Evolutionary conservation across 2,329 filamentous ascomycete species (phyloP).

Genomic region (Ceratocystis harringtonii): DNA sequence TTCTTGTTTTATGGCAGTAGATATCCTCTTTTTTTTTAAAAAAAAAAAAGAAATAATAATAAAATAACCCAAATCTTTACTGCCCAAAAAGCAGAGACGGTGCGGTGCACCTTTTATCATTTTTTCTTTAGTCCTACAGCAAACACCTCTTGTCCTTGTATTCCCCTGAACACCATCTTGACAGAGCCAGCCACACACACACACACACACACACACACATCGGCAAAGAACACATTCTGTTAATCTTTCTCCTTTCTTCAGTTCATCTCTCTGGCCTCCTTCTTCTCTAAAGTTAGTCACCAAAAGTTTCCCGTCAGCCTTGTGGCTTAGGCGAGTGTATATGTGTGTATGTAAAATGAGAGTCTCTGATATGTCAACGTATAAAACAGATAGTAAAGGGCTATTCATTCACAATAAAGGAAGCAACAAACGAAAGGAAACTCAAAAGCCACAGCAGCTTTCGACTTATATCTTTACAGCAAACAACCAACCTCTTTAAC

Average conservation of each 20-base stretch:
- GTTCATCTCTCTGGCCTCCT: neutral
- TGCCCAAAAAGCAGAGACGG: too few relatives aligned
- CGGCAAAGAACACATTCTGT: constrained; percentile 17
- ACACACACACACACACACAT: neutral
- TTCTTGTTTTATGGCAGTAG: too few relatives aligned
- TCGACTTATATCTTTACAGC: neutral
- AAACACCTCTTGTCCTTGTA: neutral
- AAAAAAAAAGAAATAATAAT: too few relatives aligned
- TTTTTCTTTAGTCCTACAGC: neutral
- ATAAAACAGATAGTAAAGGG: constrained; percentile 35
- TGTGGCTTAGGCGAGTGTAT: neutral
- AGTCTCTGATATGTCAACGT: constrained; percentile 79
- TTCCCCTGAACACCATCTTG: neutral
- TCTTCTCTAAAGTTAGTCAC: neutral
- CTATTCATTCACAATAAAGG: constrained; percentile 2
- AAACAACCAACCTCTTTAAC: constrained; percentile 35
- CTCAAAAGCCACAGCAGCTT: constrained; percentile 9
- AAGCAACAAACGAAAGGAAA: constrained; percentile 30
- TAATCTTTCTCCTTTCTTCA: constrained; percentile 16
- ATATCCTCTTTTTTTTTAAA: neutral
- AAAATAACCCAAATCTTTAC: too few relatives aligned
- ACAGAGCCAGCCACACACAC: neutral
- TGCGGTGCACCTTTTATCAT: too few relatives aligned
- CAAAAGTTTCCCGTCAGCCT: neutral
- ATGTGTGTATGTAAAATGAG: constrained; percentile 22